Evolutionary conservation across 306 rosid species (phyloP), one percentile per base, ranked within the genome.

Genomic region (Acacia acuminata): DNA sequence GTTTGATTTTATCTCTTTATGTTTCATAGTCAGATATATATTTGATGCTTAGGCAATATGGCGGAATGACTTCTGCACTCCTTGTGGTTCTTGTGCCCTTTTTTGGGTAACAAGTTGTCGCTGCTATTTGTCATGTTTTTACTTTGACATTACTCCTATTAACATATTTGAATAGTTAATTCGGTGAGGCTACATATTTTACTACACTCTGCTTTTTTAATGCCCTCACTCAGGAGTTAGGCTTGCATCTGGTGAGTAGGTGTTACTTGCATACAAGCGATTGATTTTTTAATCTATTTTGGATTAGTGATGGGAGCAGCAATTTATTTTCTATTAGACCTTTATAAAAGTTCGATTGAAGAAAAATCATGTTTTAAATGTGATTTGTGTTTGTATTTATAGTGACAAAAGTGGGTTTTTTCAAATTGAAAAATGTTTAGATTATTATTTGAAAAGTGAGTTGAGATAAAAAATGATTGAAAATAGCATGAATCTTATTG

Each of bases 41-140:
- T 65, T 85, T 67, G 64, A 66, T 73, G 77, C 73, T 79, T 45
- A 78, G 75, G 77, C 71, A 73, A 71, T 63, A 71, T 77, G 63
- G 36, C 34, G 17, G 50, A 69, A 63, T 56, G 30, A 8, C 30
- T 56, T 56, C 30, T 56, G 64, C 64, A 56, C 25, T 56, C 7
- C 27, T 56, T 56, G 30, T n/a, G 64, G 30, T 56, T 56, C 64
- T 56, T n/a, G 64, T n/a, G 27, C 64, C 9, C n/a, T n/a, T n/a
- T 22, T 56, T 20, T 4, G 11, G 64, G 30, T 56, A 56, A 56
- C 0, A 53, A 17, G 60, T 19, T 53, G 2, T 53, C 48, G 44
- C 40, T 73, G 25, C 42, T 34, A n/a, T 34, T 32, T 79, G 42
- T 79, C 67, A 64, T 53, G 73, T 71, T 51, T 36, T 78, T 72